These are phyloP conservation scores for Capsicum rhomboideum DNA, from an alignment of 257 asterid genomes.

Conservation along the genomic window DNA sequence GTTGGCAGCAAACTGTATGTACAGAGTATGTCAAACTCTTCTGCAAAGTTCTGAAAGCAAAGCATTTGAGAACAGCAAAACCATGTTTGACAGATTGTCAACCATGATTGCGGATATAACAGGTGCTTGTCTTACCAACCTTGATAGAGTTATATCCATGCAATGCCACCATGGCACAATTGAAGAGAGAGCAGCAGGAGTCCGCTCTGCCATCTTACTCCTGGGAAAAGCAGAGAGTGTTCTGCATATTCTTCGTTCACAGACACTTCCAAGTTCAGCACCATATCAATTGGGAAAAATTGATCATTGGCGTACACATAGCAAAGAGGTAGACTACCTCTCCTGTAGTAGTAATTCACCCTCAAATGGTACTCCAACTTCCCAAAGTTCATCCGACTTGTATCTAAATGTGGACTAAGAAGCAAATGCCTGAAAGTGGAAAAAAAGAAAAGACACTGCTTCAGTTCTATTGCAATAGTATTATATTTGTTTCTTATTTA, in stretches of 20 bases:
- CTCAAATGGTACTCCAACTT: background rate
- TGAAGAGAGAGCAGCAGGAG: constrained; percentile 23
- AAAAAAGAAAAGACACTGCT: background rate
- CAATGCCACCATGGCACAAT: constrained; percentile 14
- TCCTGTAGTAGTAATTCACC: background rate
- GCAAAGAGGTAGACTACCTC: background rate
- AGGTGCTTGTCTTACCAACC: constrained; percentile 17
- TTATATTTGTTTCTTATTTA: background rate
- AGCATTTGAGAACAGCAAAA: background rate
- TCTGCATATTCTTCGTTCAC: constrained; percentile 10
- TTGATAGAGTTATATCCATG: constrained; percentile 9
- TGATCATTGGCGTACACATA: constrained; percentile 21
- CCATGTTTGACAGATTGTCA: constrained; percentile 16
- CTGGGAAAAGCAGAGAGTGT: constrained; percentile 23
- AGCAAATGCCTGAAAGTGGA: background rate
- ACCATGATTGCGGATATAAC: constrained; percentile 19
- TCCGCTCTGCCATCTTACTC: constrained; percentile 21
- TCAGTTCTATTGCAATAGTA: background rate
- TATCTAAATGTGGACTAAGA: constrained; percentile 5
- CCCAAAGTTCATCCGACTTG: background rate
- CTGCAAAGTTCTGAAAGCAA: background rate
- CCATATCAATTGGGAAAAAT: constrained; percentile 11
- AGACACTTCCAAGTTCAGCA: constrained; percentile 8
- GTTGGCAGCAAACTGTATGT: constrained; percentile 30
- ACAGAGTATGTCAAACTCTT: constrained; percentile 15